These are phyloP conservation scores for Penicillium paxilli DNA, from an alignment of 495 filamentous ascomycete genomes.

Conservation along the genomic window DNA sequence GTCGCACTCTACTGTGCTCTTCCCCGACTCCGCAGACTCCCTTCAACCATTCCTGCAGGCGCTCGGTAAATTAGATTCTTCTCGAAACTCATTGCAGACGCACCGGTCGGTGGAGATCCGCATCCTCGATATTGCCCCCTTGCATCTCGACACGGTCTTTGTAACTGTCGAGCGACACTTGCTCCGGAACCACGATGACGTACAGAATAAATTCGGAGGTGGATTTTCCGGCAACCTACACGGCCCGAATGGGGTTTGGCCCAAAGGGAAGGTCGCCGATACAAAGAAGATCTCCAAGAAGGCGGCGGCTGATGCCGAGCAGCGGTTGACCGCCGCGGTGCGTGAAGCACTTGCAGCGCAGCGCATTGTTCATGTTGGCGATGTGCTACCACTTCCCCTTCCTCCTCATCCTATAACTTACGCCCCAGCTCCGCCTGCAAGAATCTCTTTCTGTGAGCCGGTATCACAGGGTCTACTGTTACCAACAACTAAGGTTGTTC, in stretches of 20 bases:
- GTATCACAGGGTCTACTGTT: slow-evolving; percentile 84
- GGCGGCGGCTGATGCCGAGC: slow-evolving; percentile 52
- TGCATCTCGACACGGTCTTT: slow-evolving; percentile 79
- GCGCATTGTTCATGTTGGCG: slow-evolving; percentile 78
- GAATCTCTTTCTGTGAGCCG: slow-evolving; percentile 64
- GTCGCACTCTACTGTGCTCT: slow-evolving; percentile 75
- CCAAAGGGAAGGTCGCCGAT: slow-evolving; percentile 38
- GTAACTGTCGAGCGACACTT: slow-evolving; percentile 82
- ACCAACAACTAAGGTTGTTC: slow-evolving; percentile 66
- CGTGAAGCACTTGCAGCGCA: slow-evolving; percentile 68
- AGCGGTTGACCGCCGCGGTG: slow-evolving; percentile 73
- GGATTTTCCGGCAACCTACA: slow-evolving; percentile 46
- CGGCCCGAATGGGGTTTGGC: slow-evolving; percentile 40
- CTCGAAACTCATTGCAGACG: slow-evolving; percentile 51
- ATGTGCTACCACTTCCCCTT: slow-evolving; percentile 78
- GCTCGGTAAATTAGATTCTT: slow-evolving; percentile 60
- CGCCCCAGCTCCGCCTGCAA: slow-evolving; percentile 73
- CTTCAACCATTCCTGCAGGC: slow-evolving; percentile 72
- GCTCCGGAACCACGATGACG: slow-evolving; percentile 59
- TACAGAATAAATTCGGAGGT: slow-evolving; percentile 62
- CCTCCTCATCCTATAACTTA: slow-evolving; percentile 89
- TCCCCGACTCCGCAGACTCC: slow-evolving; percentile 76
- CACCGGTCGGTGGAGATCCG: slow-evolving; percentile 74
- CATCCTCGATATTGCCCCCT: slow-evolving; percentile 75
- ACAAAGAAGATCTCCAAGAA: slow-evolving; percentile 38